Evolutionary conservation across 2,329 filamentous ascomycete species (phyloP), one percentile per base, ranked within the genome.

Genomic region (Alternaria gansuensis): DNA sequence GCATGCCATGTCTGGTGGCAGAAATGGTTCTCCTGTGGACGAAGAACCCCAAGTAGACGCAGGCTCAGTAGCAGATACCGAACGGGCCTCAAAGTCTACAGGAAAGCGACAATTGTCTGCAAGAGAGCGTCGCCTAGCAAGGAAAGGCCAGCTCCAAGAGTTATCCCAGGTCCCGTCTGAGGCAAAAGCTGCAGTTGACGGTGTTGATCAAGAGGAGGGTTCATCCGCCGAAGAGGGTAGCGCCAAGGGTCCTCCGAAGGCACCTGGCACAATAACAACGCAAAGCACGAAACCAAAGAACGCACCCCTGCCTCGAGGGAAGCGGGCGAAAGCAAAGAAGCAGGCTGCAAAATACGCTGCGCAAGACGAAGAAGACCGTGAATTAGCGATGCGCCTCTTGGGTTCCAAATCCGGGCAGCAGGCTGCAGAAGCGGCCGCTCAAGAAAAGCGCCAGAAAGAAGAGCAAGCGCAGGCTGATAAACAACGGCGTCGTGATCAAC

Each of bases 361-460:
- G 68, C 95, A 98, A 82, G 94, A 98, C 69, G 93, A 97, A 54
- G 94, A 97, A 77, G 95, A 99, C 72, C 91, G 93, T 11, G 86
- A 85, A 6, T 85, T 93, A 0, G 92, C 93, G 31, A 90, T 97
- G 78, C 85, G 88, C 24, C 84, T 98, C n/a, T 87, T 97, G n/a
- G 95, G 95, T 37, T 89, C 91, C 2, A 82, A 84, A 59, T 89
- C 89, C 1, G 85, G 86, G 36, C 84, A 90, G 67, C 88, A 88
- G 62, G 87, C 85, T 13, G 89, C 88, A 2, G 90, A 91, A 44
- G 79, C 79, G 5, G 73, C 74, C 68, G 85, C 86, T 0, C 82
- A 84, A 59, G 87, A 87, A 36, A 91, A 90, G 75, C 87, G 84
- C 0, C 82, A 86, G 61, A 85, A 85, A 10, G 91, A 96, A 70